Evolutionary conservation across 345 rosid genomes (phyloP).

Genomic region (Rhizophora apiculata): DNA sequence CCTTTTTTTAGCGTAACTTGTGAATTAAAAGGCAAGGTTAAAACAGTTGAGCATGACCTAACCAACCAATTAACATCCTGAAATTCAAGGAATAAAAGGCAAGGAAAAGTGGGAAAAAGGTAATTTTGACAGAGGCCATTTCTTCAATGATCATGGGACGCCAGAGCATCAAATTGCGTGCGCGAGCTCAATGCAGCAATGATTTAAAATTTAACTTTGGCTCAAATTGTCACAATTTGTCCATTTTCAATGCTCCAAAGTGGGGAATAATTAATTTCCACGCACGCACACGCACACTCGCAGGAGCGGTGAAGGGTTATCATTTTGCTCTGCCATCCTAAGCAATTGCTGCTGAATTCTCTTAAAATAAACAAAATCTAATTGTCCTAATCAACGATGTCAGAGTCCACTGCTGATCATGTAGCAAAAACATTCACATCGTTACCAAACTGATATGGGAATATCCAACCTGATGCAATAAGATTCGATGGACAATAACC

Average conservation of each 20-base stretch:
- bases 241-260: constrained; percentile 1
- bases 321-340: no score
- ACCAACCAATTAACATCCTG: not conserved
- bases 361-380: not conserved
- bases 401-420: constrained; percentile 33
- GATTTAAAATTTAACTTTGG: no score
- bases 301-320: no score
- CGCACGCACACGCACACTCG: no score
- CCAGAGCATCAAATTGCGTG: no score
- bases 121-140: no score
- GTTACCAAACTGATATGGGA: constrained; percentile 32
- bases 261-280: no score
- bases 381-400: constrained; percentile 19
- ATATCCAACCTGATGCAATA: constrained; percentile 4
- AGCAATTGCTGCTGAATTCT: not conserved
- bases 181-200: no score
- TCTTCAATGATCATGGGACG: no score
- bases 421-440: constrained; percentile 33
- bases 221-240: not conserved
- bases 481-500: constrained; percentile 15
- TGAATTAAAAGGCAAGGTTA: not conserved
- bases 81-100: no score
- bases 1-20: no score
- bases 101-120: no score
- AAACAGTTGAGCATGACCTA: constrained; percentile 22